Evolutionary conservation across 176 grass and related monocot species (phyloP), one percentile per base, ranked within the genome.

Genomic region (Avena atlantica): DNA sequence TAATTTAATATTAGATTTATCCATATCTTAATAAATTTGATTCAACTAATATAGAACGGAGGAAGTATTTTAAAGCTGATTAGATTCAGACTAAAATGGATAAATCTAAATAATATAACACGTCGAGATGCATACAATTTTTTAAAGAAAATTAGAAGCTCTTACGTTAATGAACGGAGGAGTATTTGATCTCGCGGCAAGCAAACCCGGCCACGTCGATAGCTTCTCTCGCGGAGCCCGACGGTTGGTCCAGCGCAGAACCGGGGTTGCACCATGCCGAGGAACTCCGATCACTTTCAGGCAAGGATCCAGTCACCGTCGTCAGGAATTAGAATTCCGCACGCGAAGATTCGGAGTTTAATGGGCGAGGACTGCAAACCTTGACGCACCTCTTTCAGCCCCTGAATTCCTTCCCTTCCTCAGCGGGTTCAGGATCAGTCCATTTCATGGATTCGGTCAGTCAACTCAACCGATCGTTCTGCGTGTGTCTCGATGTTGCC

Each of bases 281-380:
- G 19, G 23, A 83, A 17, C 78, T 55, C 64, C 2, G 31, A 25
- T 49, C 64, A 75, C 44, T 84, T 48, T 74, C 37, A 52, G 17
- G 16, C 3, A 4, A 51, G 20, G 4, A 34, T 24, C 42, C 36
- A 17, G 45, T 20, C 42, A 19, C 68, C 48, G 12, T 87, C 70
- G 14, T 44, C 57, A 24, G 49, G 20, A 66, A 79, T 17, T 27
- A 80, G 58, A 68, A 57, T 60, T 59, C 57, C 1, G 14, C 53
- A 91, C 74, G 74, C 80, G 34, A 90, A 11, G 23, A 16, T 31
- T 31, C 40, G 49, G 74, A 91, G 79, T 66, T 87, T 0, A 84
- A 79, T 59, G 74, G 6, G 24, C 3, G 17, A 37, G 66, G 31
- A 34, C 1, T 23, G 12, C 48, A 82, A 53, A 71, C 21, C n/a